Base-by-base conservation (phyloP, 1,284 basidiomycete species). In the Boletus holoroseus region DNA sequence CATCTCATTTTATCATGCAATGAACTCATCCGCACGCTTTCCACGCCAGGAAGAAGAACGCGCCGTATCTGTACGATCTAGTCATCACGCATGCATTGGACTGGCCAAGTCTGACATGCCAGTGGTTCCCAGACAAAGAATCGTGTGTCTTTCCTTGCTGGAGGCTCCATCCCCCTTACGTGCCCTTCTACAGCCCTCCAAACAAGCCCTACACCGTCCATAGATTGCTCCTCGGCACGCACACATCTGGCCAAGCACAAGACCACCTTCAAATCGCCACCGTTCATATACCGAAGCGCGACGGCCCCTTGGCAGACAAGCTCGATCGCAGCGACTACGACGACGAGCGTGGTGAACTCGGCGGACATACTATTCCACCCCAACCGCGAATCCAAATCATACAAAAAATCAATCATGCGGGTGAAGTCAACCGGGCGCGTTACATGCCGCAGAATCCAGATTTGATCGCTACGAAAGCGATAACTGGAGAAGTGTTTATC, bases 361-460 rank as follows among this genome's bases (percentile, higher is more conserved):
- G 92, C 26, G 88, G 88, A 2, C 84, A 94, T 69, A 83, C 81
- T 15, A 82, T 92, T 34, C 85, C 88, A 5, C 77, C 85, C 31
- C 68, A 72, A 35, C 90, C 94, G 1, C 82, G 91, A 24, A 84
- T 99, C 55, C 86, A 91, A 63, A 82, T 97, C 64, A 88, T 87
- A 30, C 96, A 99, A 68, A 87, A 83, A 55, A 99, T 99, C 74
- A 94, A 94, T 68, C 96, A 99, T 70, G 81, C 83, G 8, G 94
- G 94, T 44, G 96, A 99, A 70, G 92, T 99, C 62, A 99, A 99
- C 71, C 77, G 94, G 34, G 96, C 96, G 50, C 80, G 96, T 40
- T 99, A 99, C 70, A 98, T 97, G 91, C 96, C 96, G 13, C 95
- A 98, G 71, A 99, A 99, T 66, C 90, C 92, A 6, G 92, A 99